These are phyloP conservation scores for Cucurbita argyrosperma DNA, from an alignment of 306 rosid species.

Conservation along the genomic window DNA sequence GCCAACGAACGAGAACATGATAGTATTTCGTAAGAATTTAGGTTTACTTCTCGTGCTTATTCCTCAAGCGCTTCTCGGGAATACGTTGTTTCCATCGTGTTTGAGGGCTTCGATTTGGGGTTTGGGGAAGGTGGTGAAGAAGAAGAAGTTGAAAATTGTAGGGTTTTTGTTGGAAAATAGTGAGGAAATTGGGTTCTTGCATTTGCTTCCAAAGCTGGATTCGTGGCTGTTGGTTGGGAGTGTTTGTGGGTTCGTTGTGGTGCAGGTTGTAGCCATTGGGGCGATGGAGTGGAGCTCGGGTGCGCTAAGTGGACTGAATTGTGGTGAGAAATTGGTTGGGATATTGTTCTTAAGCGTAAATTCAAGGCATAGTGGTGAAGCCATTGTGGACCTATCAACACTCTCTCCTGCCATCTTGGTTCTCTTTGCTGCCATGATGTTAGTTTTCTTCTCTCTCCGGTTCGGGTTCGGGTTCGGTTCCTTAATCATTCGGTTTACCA, in stretches of 20 bases:
- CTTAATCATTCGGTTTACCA: too few relatives aligned
- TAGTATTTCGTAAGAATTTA: conserved; percentile 46
- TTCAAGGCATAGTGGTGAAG: conserved; percentile 51
- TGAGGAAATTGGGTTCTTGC: conserved; percentile 26
- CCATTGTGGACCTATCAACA: conserved; percentile 39
- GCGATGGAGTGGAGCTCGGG: conserved; percentile 47
- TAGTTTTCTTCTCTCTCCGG: conserved; percentile 3
- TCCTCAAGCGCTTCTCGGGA: conserved; percentile 34
- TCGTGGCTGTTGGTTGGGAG: conserved; percentile 21
- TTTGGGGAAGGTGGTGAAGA: conserved; percentile 12
- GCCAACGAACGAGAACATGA: conserved; percentile 74
- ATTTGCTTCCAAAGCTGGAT: conserved; percentile 28
- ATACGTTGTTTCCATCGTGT: conserved; percentile 37
- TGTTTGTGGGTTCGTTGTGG: conserved; percentile 22
- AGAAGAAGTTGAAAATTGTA: background rate
- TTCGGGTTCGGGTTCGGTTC: too few relatives aligned
- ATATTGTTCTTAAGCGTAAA: conserved; percentile 36
- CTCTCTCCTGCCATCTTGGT: conserved; percentile 49
- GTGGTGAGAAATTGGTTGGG: conserved; percentile 31
- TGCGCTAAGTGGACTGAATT: conserved; percentile 33
- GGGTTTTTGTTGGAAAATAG: conserved; percentile 16
- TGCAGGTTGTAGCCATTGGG: conserved; percentile 33
- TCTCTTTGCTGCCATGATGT: conserved; percentile 49
- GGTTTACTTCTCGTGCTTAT: conserved; percentile 40
- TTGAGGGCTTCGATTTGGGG: conserved; percentile 30